These are phyloP conservation scores for Neurospora intermedia DNA, from an alignment of 495 filamentous ascomycete species.

Conservation along the genomic window DNA sequence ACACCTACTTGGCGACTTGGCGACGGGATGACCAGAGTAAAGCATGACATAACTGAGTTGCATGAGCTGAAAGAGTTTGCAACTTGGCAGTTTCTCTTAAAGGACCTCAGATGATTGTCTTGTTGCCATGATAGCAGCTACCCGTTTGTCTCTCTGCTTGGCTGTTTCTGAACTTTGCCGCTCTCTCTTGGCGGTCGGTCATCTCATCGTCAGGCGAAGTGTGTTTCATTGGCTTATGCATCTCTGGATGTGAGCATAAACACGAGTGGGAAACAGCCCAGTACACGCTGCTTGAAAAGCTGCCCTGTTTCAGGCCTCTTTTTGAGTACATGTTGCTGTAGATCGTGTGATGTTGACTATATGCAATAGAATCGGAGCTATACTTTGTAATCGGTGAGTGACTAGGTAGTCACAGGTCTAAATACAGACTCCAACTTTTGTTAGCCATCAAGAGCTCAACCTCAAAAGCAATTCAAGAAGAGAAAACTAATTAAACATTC, in stretches of 20 bases:
- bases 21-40: not conserved
- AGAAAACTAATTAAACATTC: not conserved
- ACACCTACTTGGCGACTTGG: not conserved
- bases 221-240: not conserved
- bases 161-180: not conserved
- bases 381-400: not conserved
- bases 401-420: not conserved
- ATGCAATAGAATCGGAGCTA: not conserved
- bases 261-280: not conserved
- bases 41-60: not conserved
- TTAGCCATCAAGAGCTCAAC: not conserved
- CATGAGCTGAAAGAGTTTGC: not conserved
- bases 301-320: not conserved
- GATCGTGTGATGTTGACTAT: not conserved
- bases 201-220: not conserved
- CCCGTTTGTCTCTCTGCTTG: not conserved
- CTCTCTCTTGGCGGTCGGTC: not conserved
- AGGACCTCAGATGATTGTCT: not conserved
- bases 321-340: not conserved
- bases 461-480: not conserved
- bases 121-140: not conserved
- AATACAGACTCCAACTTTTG: not conserved
- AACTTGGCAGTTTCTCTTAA: not conserved
- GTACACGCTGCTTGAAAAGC: not conserved
- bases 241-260: not conserved